Base-by-base conservation (phyloP, 1,139 yeast species). In the Candida sojae region DNA sequence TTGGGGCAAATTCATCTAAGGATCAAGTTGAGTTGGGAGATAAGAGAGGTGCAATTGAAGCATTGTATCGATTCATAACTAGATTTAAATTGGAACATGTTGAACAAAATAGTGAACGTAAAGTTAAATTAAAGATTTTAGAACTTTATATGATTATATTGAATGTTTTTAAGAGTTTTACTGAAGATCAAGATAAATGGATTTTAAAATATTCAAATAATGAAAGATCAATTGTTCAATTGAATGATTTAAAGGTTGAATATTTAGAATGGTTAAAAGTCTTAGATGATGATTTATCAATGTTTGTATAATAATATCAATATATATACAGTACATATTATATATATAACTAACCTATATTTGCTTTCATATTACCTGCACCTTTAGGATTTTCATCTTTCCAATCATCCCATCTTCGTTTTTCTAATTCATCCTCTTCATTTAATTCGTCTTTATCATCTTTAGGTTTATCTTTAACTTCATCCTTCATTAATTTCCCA, bases 331-430 rank as follows among this genome's bases (percentile, higher is more conserved):
- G 39, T 26, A 30, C 37, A 7, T 42, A 41, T n/a, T 37, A 47
- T 47, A 43, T 25, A 39, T 35, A 29, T 35, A 38, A 25, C 55
- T 64, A 88, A 21, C 97, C 97, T 46, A 87, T 72, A 62, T 91
- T 92, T 5, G 67, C 73, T 62, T 84, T 84, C 47, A 92, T 90
- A 62, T 93, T 93, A 13, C 98, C 99, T 46, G 91, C 83, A 4
- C 97, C 97, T 63, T 82, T 84, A 1, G 93, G 89, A 62, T 91
- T 83, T 6, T 83, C 83, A 57, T 93, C 99, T 45, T 84, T 84
- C 77, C 95, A 93, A 53, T 88, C 95, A 66, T 93, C 98, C 97
- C 98, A 93, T 45, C 79, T 78, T 53, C 99, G 76, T 48, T 86
- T 83, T 59, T 81, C 83, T 30, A 68, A 56, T 50, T 77, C 82